A percentile compares a stretch with the other conserved stretches of the same genome.
phyloP scores from a whole-genome alignment of 2,329 filamentous ascomycete species.

The Tolypocladium capitatum region DNA sequence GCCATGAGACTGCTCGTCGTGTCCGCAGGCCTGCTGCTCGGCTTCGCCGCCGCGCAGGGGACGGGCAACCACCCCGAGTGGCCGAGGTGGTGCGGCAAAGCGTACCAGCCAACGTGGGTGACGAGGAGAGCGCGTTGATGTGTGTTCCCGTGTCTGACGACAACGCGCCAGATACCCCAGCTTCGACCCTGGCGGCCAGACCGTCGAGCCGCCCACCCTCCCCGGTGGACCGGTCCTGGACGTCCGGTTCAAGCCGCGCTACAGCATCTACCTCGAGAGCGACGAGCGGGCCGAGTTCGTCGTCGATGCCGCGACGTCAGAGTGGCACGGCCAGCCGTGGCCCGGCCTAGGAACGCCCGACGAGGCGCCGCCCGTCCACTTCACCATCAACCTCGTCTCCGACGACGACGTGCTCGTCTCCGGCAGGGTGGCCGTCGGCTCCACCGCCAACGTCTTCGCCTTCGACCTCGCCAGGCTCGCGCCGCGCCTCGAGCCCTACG shows the following conservation, averaged over 20 bases:
- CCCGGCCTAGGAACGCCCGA: conserved; percentile 11
- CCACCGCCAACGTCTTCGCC: conserved; percentile 19
- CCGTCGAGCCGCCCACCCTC: conserved; percentile 18
- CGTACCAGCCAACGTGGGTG: conserved; percentile 26
- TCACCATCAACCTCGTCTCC: conserved; percentile 22
- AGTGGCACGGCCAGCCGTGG: conserved; percentile 25
- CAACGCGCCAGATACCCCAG: conserved; percentile 17
- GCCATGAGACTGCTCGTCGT: background rate
- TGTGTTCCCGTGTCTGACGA: background rate
- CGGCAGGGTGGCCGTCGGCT: conserved; percentile 19
- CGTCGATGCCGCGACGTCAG: conserved; percentile 27
- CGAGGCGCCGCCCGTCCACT: conserved; percentile 14
- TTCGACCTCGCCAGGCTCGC: conserved; percentile 23
- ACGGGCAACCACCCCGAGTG: conserved; percentile 28
- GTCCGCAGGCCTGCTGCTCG: background rate
- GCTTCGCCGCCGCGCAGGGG: conserved; percentile 5
- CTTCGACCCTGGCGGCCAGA: conserved; percentile 32
- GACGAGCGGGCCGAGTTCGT: conserved; percentile 28
- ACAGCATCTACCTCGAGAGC: conserved; percentile 31
- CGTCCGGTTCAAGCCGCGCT: conserved; percentile 30
- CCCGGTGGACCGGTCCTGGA: conserved; percentile 22
- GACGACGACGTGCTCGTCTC: conserved; percentile 18
- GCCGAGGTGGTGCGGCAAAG: conserved; percentile 35
- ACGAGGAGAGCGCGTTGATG: background rate
- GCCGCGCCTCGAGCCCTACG: conserved; percentile 23